Base-by-base conservation (phyloP, 2,329 filamentous ascomycete genomes). In the Pseudogymnoascus verrucosus region DNA sequence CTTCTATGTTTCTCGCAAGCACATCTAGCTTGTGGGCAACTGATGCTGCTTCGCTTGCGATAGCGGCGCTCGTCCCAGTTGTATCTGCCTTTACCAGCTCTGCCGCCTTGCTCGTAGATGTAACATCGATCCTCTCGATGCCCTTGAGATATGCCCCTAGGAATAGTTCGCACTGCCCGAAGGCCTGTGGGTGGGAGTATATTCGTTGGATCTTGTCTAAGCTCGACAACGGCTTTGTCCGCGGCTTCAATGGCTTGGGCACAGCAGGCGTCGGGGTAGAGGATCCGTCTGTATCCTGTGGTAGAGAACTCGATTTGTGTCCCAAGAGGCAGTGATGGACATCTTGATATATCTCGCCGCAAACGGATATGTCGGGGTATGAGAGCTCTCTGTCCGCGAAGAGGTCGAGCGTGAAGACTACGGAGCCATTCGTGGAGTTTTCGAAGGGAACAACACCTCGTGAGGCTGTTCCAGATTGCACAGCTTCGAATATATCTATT, bases 121-220 rank as follows among this genome's bases (percentile, higher is more conserved):
- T 89, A 47, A 91, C 88, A 73, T 98, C 93, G 65, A 93, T 84
- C 62, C 87, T 83, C 77, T 96, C 91, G n/a, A 88, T 81, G 51
- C 84, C 84, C 69, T 86, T 87, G 66, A 96, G 83, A 70, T 90
- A 80, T 28, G 80, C 78, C 7, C 82, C 79, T 26, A 97, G 82
- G 76, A 96, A 96, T 7, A 73, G 76, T 51, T 87, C 86, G 76
- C 93, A 97, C 77, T 99, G 95, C 26, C 92, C 92, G 80, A 95
- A 96, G 28, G 92, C 95, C 76, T 99, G 95, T 8, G 93, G 93
- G 76, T 99, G 95, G 23, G 91, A 95, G 78, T 96, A 96, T 42
- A 99, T 76, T 71, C 88, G 88, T 69, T 82, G 84, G 71, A 98
- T 82, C 69, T 88, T 81, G 63, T 78, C 75, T 66, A 93, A 75